Base-by-base conservation (phyloP, 805 yeast genomes). In the Naumovozyma castellii region DNA sequence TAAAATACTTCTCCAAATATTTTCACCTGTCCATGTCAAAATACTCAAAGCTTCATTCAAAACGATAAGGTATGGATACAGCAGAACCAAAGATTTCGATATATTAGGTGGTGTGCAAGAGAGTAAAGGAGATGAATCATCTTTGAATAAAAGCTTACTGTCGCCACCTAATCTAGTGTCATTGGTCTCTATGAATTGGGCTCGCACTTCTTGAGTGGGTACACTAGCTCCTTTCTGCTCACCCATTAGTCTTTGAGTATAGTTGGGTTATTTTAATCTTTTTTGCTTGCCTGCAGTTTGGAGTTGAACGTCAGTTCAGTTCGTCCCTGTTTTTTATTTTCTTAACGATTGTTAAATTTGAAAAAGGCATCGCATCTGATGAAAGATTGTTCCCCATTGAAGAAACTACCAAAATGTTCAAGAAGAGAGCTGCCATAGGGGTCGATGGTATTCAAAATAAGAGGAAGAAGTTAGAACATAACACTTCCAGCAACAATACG, bases 91-190 rank as follows among this genome's bases (percentile, higher is more conserved):
- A 2, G 92, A 84, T 50, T 84, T 83, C 22, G 95, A 80, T 12
- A 90, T 85, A 1, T 87, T 76, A 2, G 96, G 92, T 2, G 97
- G 97, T 0, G 98, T 92, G 1, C 86, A 77, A 1, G 86, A 76
- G 30, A 86, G 71, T 47, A 92, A 69, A 1, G 97, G 95, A 3
- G 95, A 83, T 3, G 87, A 69, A 45, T 41, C 43, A 22, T 22
- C 27, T 22, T 22, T 22, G 27, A 22, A 22, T 10, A 22, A 22
- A 5, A 8, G 15, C 32, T 29, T 29, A n/a, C 13, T 29, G 14
- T 6, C 15, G 8, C 32, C 32, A 9, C 32, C 32, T 29, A 29
- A 12, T 29, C 15, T 9, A 8, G 32, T 29, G 14, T 29, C 13
- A 14, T 29, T n/a, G 5, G 13, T n/a, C 13, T 29, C 32, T n/a